Base-by-base conservation (phyloP, 805 yeast species). In the Zygoascus ofunaensis region DNA sequence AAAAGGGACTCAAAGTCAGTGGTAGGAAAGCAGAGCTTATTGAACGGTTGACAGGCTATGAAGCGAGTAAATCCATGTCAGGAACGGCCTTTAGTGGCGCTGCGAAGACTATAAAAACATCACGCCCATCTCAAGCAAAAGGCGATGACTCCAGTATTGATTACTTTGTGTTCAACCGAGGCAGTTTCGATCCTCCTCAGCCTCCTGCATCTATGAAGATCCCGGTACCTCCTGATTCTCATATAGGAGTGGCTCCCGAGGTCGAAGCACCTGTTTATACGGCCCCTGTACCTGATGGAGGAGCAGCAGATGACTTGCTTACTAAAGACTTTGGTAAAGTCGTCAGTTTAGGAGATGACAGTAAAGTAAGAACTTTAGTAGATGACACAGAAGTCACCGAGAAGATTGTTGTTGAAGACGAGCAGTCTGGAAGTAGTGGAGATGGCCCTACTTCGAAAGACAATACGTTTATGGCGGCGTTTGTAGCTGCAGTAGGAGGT, bases 11-110 rank as follows among this genome's bases (percentile, higher is more conserved):
- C 47, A 76, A 73, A 53, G 72, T 79, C 0, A 63, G 76, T n/a
- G 87, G 87, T 12, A 69, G 69, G 41, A 80, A 80, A 55, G 59
- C 71, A 7, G 85, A 80, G 24, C 61, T 80, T 20, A 67, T 79
- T 21, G 68, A 58, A 44, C 59, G 68, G 10, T 43, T 63, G 15
- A 48, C 48, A 20, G 42, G 46, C 4, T 42, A 44, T 38, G 52
- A 55, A 10, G 48, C 52, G 8, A 23, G 37, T 33, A 37, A 37
- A 21, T n/a, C 19, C 8, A n/a, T 18, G 36, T 14, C 20, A 12
- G 19, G 34, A 3, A 4, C 15, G 18, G 30, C 15, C 14, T 3
- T 12, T 14, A 10, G 30, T n/a, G 19, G 21, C n/a, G 10, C 18
- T n/a, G 36, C 36, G 8, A 17, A n/a, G 15, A 17, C 36, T n/a